Conservation (phyloP, 768 basidiomycete genomes). For the Calocybe indica region DNA sequence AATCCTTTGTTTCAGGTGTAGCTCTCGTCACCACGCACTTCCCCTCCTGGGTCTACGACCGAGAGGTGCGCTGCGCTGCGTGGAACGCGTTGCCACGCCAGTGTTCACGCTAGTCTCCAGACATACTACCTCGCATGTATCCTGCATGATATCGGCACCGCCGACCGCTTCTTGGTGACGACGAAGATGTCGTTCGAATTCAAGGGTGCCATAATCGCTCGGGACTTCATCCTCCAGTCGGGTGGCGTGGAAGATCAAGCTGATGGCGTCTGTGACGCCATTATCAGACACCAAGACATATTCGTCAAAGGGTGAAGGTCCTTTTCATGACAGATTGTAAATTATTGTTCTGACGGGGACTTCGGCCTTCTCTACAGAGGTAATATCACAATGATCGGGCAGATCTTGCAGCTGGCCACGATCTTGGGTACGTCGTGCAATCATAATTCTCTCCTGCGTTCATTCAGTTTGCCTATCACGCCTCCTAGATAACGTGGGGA, state of each 20-base stretch:
- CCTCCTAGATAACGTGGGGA: constrained; percentile 35
- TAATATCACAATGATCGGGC: constrained; percentile 45
- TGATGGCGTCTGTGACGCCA: constrained; percentile 46
- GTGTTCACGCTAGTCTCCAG: constrained; percentile 13
- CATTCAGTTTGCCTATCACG: constrained; percentile 2
- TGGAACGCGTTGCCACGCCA: neutral
- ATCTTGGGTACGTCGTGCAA: constrained; percentile 30
- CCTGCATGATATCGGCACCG: constrained; percentile 48
- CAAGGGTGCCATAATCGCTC: constrained; percentile 47
- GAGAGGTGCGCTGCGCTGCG: constrained; percentile 13
- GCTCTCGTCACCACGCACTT: constrained; percentile 42
- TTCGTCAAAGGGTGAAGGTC: constrained; percentile 36
- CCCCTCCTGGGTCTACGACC: constrained; percentile 37
- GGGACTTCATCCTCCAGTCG: constrained; percentile 36
- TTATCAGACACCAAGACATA: constrained; percentile 41
- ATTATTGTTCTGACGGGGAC: neutral
- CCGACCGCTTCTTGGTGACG: constrained; percentile 38
- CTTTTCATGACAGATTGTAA: neutral
- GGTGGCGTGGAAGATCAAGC: constrained; percentile 44
- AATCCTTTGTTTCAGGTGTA: constrained; percentile 26
- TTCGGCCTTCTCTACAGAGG: constrained; percentile 21
- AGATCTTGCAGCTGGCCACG: constrained; percentile 43
- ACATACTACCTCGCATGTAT: constrained; percentile 47
- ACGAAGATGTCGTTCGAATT: constrained; percentile 56
- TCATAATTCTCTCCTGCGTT: neutral